Base-by-base conservation (phyloP, 2,329 filamentous ascomycete genomes). In the Parascedosporium putredinis region DNA sequence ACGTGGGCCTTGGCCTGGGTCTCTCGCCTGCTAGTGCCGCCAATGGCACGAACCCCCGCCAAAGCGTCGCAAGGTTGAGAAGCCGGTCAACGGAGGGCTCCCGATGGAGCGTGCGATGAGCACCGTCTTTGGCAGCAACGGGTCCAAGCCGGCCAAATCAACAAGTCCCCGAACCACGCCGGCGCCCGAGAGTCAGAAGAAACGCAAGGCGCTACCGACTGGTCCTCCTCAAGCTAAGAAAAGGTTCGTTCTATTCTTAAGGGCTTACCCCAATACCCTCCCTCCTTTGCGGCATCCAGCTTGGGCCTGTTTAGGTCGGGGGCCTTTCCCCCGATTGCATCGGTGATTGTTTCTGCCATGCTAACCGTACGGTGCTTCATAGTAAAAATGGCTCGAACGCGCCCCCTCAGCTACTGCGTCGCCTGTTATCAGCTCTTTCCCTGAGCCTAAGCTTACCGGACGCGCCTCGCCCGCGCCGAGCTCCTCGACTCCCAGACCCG, bases 1-100 rank as follows among this genome's bases (percentile, higher is more conserved):
- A 71, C 2, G 61, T 63, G 20, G 68, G 70, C 46, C 67, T 83
- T 31, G 85, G 84, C 2, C 67, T 88, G 31, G 84, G 84, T 36
- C 85, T 87, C 52, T 73, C 78, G 45, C 77, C 79, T 53, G 73
- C 74, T 8, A 59, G 69, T 27, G 59, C 69, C 4, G 64, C 72
- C 18, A 78, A 75, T 54, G 68, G 73, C 20, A 67, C 69, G 49
- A 73, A 76, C 24, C 74, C 81, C 73, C 82, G 2, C 71, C 75
- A 22, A 95, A 95, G 69, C 78, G 88, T 59, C 82, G 89, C 55
- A 94, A 90, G 67, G 81, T 87, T 2, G 88, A 95, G 58, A 87
- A 87, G 58, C 49, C 51, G 1, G 49, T 51, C 2, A 51, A 48
- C 14, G 69, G 65, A 4, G 66, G 24, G 16, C n/a, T 33, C 5